A percentile compares a stretch with the other conserved stretches of the same genome.
These are phyloP conservation scores for Candida nemodendra DNA, from an alignment of 805 yeast species.

Conservation along the genomic window DNA sequence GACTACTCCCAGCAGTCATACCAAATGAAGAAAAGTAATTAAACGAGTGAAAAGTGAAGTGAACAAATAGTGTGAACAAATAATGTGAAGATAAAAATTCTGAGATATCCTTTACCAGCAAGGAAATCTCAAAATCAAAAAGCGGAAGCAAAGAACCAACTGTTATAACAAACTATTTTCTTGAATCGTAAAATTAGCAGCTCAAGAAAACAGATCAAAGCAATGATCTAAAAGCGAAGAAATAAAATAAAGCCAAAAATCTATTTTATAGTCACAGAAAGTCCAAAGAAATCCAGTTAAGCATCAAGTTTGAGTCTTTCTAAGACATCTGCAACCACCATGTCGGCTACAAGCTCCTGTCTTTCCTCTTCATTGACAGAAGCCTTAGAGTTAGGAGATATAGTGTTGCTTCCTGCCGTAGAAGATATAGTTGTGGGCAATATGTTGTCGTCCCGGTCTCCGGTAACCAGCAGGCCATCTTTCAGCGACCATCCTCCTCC, in stretches of 20 bases:
- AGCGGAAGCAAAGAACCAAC: no score
- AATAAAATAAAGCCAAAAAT: not conserved
- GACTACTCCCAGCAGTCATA: no score
- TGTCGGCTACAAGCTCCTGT: constrained; percentile 20
- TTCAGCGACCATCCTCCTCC: constrained; percentile 19
- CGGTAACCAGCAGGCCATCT: constrained; percentile 15
- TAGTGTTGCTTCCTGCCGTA: not conserved
- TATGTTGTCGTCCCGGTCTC: constrained; percentile 2
- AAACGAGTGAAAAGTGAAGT: no score
- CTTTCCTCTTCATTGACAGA: constrained; percentile 3
- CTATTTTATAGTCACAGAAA: constrained; percentile 3
- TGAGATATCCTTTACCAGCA: no score
- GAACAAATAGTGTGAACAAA: no score
- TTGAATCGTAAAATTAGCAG: no score
- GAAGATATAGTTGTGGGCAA: not conserved
- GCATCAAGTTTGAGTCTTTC: constrained; percentile 13
- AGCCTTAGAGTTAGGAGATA: not conserved
- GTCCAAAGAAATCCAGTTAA: constrained; percentile 4
- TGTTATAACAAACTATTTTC: no score
- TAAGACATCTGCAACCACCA: constrained; percentile 24
- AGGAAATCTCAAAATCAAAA: no score
- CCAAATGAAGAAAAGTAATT: no score
- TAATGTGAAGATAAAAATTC: no score
- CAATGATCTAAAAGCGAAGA: constrained; percentile 2
- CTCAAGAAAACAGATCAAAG: no score